Conservation (phyloP, 2,329 filamentous ascomycete genomes). For the Lasiodiplodia citricola region DNA sequence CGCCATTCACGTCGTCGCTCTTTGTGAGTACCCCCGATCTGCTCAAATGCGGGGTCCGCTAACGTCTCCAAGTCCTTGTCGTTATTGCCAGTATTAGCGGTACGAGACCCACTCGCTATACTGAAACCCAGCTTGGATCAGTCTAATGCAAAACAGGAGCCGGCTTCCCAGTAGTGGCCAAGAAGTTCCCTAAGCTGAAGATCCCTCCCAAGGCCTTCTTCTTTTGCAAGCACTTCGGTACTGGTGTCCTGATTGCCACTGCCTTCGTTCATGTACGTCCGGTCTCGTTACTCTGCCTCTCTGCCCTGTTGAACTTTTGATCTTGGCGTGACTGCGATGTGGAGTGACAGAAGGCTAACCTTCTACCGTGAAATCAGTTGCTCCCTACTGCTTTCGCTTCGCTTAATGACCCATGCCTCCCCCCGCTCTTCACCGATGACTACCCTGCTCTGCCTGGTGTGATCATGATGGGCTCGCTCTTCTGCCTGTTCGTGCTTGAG, state of each 20-base stretch:
- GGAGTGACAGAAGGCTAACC: slow-evolving; percentile 2
- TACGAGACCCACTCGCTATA: neutral
- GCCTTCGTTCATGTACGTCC: slow-evolving; percentile 72
- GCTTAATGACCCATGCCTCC: slow-evolving; percentile 57
- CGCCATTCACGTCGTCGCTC: slow-evolving; percentile 44
- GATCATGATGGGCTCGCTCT: slow-evolving; percentile 69
- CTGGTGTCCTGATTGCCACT: slow-evolving; percentile 83
- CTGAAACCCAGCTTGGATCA: neutral
- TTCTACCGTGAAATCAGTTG: slow-evolving; percentile 41
- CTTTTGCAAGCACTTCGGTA: slow-evolving; percentile 68
- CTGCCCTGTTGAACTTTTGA: neutral
- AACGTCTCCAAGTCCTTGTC: slow-evolving; percentile 41
- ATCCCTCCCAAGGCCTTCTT: slow-evolving; percentile 64
- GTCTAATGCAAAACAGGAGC: slow-evolving; percentile 24
- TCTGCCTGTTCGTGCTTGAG: slow-evolving; percentile 66
- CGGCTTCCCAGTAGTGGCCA: slow-evolving; percentile 48
- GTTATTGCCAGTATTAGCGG: slow-evolving; percentile 44
- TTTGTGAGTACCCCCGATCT: slow-evolving; percentile 39
- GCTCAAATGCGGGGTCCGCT: slow-evolving; percentile 24
- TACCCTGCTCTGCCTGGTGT: slow-evolving; percentile 68
- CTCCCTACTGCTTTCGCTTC: slow-evolving; percentile 64
- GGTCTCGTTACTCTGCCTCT: neutral
- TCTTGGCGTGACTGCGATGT: slow-evolving; percentile 21
- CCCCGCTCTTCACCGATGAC: slow-evolving; percentile 63
- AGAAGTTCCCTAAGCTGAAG: slow-evolving; percentile 63